Conservation (phyloP, 2,329 filamentous ascomycete species). For the Byssochlamys sp. region DNA sequence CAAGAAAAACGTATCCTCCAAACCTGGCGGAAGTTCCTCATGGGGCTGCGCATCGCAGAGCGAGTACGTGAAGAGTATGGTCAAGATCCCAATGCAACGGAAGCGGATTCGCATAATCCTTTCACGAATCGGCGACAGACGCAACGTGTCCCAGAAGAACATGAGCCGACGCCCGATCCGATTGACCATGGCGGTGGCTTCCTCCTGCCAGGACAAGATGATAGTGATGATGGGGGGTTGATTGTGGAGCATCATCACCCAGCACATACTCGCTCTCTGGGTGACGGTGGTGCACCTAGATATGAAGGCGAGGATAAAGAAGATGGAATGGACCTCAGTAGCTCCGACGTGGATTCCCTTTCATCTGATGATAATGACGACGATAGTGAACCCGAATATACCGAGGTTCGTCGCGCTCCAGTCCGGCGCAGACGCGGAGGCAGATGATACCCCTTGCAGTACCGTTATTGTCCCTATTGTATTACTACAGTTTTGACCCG, state of each 20-base stretch:
- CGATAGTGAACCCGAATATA: conserved; percentile 8
- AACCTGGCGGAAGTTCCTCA: conserved; percentile 77
- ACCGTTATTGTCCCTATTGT: not conserved
- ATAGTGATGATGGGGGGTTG: conserved; percentile 14
- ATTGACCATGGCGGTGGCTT: conserved; percentile 22
- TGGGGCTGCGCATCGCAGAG: conserved; percentile 73
- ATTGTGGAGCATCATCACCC: conserved; percentile 20
- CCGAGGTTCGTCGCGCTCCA: not conserved
- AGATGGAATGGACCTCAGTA: conserved; percentile 2
- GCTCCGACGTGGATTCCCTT: conserved; percentile 7
- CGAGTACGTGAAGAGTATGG: conserved; percentile 70
- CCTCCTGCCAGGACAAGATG: conserved; percentile 8
- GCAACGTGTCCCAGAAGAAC: conserved; percentile 6
- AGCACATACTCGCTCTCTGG: not conserved
- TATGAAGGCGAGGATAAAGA: conserved; percentile 7
- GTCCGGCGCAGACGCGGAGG: conserved; percentile 6
- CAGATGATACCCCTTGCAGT: not conserved
- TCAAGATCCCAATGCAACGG: conserved; percentile 21
- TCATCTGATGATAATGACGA: conserved; percentile 7
- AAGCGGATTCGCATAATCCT: conserved; percentile 26
- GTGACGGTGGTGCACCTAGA: not conserved
- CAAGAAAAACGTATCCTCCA: conserved; percentile 61
- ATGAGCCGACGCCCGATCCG: conserved; percentile 6
- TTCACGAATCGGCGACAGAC: conserved; percentile 16
- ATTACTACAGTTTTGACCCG: not conserved